Percentiles rank a stretch among this genome's conserved stretches.
These are phyloP conservation scores for Posidonia australis DNA, from an alignment of 106 monocot genomes.

Conservation along the genomic window DNA sequence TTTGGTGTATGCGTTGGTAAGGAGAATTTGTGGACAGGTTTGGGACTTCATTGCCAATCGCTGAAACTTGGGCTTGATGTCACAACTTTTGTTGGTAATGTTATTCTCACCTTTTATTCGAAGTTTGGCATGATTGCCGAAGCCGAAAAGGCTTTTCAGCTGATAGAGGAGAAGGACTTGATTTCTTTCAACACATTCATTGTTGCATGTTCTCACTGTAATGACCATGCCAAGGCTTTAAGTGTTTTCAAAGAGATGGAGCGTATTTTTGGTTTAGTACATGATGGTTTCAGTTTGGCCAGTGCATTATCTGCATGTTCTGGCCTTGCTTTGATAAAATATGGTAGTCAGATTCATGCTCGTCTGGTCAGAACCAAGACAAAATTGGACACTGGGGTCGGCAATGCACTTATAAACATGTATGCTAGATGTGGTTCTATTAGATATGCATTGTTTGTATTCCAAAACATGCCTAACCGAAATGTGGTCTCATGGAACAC, in stretches of 20 bases:
- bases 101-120: slow-evolving; percentile 48
- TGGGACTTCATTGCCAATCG: slow-evolving; percentile 35
- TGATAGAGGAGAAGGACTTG: slow-evolving; percentile 39
- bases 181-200: slow-evolving; percentile 54
- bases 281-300: no score
- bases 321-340: slow-evolving; percentile 28
- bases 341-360: slow-evolving; percentile 18
- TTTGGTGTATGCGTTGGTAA: slow-evolving; percentile 21
- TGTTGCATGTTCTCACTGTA: slow-evolving; percentile 29
- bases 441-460: slow-evolving; percentile 19
- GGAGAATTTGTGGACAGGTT: slow-evolving; percentile 17
- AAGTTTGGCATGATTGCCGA: slow-evolving; percentile 18
- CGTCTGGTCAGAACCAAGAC: background rate
- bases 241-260: slow-evolving; percentile 33
- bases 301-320: slow-evolving; percentile 32
- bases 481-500: slow-evolving; percentile 70
- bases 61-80: slow-evolving; percentile 45
- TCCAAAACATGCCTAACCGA: slow-evolving; percentile 15
- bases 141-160: slow-evolving; percentile 31
- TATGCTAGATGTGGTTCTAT: slow-evolving; percentile 61
- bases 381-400: slow-evolving; percentile 28
- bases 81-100: slow-evolving; percentile 53
- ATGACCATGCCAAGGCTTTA: slow-evolving; percentile 38
- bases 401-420: slow-evolving; percentile 57
- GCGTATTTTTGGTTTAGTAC: background rate